Evolutionary conservation across 2,329 filamentous ascomycete genomes (phyloP).

Genomic region (Capronia americana): DNA sequence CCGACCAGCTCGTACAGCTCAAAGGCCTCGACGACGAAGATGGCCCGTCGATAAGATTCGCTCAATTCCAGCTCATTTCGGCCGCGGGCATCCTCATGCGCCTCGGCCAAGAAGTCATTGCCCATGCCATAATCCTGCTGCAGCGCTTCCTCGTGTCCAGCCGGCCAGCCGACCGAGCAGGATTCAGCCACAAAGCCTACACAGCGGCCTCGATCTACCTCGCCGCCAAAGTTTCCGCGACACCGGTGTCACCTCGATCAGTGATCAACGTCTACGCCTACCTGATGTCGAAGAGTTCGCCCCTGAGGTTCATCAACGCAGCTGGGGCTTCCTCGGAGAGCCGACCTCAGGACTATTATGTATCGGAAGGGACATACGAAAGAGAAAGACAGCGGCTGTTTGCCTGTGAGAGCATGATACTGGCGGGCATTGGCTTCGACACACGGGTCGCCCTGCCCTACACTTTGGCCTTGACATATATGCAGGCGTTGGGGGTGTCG

Average conservation of each 20-base stretch:
- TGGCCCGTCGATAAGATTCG: conserved; percentile 53
- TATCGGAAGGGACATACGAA: conserved; percentile 76
- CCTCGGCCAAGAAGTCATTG: conserved; percentile 83
- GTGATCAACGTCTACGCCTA: conserved; percentile 85
- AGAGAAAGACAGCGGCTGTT: conserved; percentile 69
- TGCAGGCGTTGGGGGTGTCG: conserved; percentile 80
- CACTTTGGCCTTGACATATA: conserved; percentile 84
- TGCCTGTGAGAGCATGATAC: conserved; percentile 75
- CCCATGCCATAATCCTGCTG: conserved; percentile 81
- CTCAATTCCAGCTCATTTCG: conserved; percentile 54
- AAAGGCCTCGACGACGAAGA: conserved; percentile 43
- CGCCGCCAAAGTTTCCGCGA: conserved; percentile 79
- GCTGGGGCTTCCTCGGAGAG: conserved; percentile 36
- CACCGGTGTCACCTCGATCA: conserved; percentile 77
- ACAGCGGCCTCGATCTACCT: conserved; percentile 84
- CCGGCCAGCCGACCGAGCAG: conserved; percentile 19
- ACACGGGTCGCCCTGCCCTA: conserved; percentile 86
- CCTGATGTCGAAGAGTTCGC: conserved; percentile 66
- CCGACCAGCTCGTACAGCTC: conserved; percentile 50
- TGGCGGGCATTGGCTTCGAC: conserved; percentile 79
- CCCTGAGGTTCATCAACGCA: conserved; percentile 54
- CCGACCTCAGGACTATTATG: conserved; percentile 66
- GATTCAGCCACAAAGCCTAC: conserved; percentile 65
- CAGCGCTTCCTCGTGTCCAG: conserved; percentile 61
- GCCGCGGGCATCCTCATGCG: conserved; percentile 71